A percentile compares a stretch with the other conserved stretches of the same genome.
Evolutionary conservation across 1,139 yeast species (phyloP).

Genomic region (Geotrichum siamense): DNA sequence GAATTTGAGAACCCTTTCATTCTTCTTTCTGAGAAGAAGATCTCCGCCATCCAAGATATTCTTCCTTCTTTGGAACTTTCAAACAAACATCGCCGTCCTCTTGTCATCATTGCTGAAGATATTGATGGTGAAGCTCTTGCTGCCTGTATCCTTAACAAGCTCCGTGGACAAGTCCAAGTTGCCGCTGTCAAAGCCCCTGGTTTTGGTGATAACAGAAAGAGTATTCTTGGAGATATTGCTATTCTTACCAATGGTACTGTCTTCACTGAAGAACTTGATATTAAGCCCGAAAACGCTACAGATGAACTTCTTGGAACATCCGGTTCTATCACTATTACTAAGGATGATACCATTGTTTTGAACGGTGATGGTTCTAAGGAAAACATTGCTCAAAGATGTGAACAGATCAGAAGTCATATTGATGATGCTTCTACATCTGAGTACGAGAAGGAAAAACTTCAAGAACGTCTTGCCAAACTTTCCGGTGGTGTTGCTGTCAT

Average conservation of each 20-base stretch:
- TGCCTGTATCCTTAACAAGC: conserved; percentile 96
- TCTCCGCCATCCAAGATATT: conserved; percentile 86
- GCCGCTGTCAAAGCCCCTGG: conserved; percentile 99
- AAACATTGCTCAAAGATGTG: conserved; percentile 83
- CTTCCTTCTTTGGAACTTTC: conserved; percentile 93
- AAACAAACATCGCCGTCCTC: conserved; percentile 91
- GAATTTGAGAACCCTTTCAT: conserved; percentile 94
- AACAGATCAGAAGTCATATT: conserved; percentile 85
- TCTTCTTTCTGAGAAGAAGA: conserved; percentile 88
- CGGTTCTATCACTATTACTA: conserved; percentile 89
- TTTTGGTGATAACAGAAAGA: conserved; percentile 98
- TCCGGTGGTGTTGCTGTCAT: conserved; percentile 99
- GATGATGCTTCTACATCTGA: conserved; percentile 71
- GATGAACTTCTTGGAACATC: conserved; percentile 87
- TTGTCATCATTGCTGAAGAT: conserved; percentile 92
- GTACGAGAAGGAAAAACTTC: conserved; percentile 95
- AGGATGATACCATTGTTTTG: conserved; percentile 92
- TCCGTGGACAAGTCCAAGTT: conserved; percentile 98
- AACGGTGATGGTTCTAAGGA: conserved; percentile 96
- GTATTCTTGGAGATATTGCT: conserved; percentile 95
- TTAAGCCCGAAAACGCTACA: conserved; percentile 95
- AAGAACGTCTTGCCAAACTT: conserved; percentile 96
- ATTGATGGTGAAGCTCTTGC: conserved; percentile 98
- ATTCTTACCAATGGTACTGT: conserved; percentile 96
- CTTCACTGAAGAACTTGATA: conserved; percentile 95